Evolutionary conservation across 371 early-diverging fungal species (phyloP).

Genomic region (Mortierella sp.): DNA sequence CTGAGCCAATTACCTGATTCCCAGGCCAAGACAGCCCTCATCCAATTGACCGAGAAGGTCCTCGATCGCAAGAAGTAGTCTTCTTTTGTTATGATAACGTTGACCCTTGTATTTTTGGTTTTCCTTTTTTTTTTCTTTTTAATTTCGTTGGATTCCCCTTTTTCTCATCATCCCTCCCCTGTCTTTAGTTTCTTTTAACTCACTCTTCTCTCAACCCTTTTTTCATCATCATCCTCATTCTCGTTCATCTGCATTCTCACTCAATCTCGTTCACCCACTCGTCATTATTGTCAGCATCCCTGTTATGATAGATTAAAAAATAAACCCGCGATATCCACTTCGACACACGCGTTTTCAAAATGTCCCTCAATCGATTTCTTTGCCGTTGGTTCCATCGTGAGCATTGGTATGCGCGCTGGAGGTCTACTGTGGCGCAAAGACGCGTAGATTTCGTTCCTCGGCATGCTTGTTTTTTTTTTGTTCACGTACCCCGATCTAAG

Average conservation of each 20-base stretch:
- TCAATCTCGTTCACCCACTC: neutral
- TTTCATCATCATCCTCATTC: neutral
- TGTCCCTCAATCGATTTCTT: neutral
- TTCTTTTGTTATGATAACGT: neutral
- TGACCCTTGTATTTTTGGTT: neutral
- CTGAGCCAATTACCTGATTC: slow-evolving; percentile 75
- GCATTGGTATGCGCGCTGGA: neutral
- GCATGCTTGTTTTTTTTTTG: too few relatives aligned
- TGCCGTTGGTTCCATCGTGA: too few relatives aligned
- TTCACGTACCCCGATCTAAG: too few relatives aligned
- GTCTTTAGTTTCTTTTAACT: neutral
- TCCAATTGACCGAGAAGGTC: slow-evolving; percentile 73
- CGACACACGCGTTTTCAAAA: neutral
- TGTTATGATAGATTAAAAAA: neutral
- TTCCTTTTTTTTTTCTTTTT: neutral
- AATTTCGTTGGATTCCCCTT: neutral
- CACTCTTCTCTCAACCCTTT: neutral
- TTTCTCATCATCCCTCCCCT: neutral
- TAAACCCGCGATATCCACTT: neutral
- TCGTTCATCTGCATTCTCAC: neutral
- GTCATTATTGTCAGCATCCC: slow-evolving; percentile 2
- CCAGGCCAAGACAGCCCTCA: slow-evolving; percentile 75
- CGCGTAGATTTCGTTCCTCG: neutral
- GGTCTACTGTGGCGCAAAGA: neutral
- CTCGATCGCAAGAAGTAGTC: slow-evolving; percentile 58